Conservation (phyloP, 1,284 basidiomycete species). For the Microbotryum saponariae region DNA sequence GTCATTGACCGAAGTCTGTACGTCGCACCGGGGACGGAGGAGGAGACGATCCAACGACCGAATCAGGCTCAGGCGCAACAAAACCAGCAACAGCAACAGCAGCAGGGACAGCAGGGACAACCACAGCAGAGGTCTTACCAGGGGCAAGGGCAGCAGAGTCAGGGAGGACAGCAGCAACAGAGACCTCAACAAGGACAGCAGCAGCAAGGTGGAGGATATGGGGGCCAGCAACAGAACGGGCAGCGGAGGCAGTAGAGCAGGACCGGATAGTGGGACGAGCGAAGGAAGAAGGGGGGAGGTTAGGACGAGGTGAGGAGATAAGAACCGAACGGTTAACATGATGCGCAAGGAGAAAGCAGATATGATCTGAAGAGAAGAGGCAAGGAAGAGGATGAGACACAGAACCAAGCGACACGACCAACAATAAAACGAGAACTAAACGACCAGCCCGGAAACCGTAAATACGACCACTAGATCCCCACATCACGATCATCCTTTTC, state of each 20-base stretch:
- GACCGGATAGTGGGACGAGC: neutral
- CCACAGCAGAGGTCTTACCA: slow-evolving; percentile 4
- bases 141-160: neutral
- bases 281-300: neutral
- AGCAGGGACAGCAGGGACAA: neutral
- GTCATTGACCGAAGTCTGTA: slow-evolving; percentile 38
- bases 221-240: neutral
- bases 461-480: no score
- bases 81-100: neutral
- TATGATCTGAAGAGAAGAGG: neutral
- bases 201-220: neutral
- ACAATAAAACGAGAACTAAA: no score
- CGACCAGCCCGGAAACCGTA: no score
- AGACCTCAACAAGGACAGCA: neutral
- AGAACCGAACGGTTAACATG: neutral
- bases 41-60: slow-evolving; percentile 14
- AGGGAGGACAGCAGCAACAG: slow-evolving; percentile 5
- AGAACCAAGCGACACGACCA: no score
- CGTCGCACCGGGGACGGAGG: slow-evolving; percentile 28
- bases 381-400: neutral
- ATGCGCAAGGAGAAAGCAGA: no score
- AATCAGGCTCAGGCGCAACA: slow-evolving; percentile 2
- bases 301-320: neutral
- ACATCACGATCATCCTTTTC: no score
- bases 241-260: neutral